Percentiles rank a stretch among this genome's conserved stretches.
These are phyloP conservation scores for Mortierella sp. DNA, from an alignment of 371 early-diverging fungal genomes.

Conservation along the genomic window DNA sequence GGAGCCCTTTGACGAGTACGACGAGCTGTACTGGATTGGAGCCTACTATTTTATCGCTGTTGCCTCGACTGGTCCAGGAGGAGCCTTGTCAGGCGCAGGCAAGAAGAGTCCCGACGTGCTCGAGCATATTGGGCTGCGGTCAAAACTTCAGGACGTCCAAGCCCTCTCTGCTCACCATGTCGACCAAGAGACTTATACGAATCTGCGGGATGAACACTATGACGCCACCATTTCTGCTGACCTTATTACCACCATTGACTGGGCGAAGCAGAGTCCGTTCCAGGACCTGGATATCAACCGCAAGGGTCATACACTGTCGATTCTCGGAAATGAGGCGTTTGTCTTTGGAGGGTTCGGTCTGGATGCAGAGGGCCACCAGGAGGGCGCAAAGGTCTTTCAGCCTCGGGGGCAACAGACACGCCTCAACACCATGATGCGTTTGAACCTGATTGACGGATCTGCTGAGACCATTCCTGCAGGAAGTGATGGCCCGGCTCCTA, in stretches of 20 bases:
- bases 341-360: slow-evolving; percentile 55
- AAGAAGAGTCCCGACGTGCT: slow-evolving; percentile 39
- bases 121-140: slow-evolving; percentile 19
- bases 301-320: slow-evolving; percentile 49
- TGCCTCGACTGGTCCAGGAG: slow-evolving; percentile 22
- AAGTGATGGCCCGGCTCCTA: slow-evolving; percentile 42
- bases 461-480: slow-evolving; percentile 9
- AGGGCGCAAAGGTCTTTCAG: slow-evolving; percentile 42
- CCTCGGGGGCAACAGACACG: slow-evolving; percentile 43
- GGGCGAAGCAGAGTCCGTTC: slow-evolving; percentile 30
- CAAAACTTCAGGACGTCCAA: slow-evolving; percentile 26
- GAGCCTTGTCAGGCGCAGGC: neutral
- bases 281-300: slow-evolving; percentile 36
- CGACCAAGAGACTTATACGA: slow-evolving; percentile 28
- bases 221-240: neutral
- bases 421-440: slow-evolving; percentile 30
- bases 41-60: slow-evolving; percentile 52
- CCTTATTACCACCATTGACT: slow-evolving; percentile 15
- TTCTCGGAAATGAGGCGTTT: slow-evolving; percentile 38
- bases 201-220: neutral
- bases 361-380: slow-evolving; percentile 25
- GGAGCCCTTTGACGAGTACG: slow-evolving; percentile 55
- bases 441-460: slow-evolving; percentile 29
- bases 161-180: slow-evolving; percentile 11
- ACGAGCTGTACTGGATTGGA: slow-evolving; percentile 54